Percentiles rank a stretch among this genome's conserved stretches.
phyloP scores from a whole-genome alignment of 2,329 filamentous ascomycete species.

The Alternaria dauci region DNA sequence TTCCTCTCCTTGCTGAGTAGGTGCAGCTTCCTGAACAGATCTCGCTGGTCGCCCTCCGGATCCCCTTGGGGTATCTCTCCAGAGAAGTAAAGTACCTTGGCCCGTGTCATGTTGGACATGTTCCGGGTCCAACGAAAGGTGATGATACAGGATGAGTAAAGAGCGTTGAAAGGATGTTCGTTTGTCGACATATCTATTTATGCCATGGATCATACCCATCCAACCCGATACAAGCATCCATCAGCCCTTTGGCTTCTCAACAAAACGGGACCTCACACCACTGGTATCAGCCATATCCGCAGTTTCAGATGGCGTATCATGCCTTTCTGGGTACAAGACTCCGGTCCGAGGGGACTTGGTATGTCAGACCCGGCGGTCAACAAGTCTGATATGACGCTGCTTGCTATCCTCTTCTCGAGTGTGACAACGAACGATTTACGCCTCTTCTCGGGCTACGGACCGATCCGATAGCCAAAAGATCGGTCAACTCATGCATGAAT shows the following conservation, averaged over 20 bases:
- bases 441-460: background rate
- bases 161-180: background rate
- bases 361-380: background rate
- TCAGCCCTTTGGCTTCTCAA: background rate
- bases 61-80: background rate
- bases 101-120: background rate
- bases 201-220: background rate
- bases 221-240: background rate
- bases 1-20: background rate
- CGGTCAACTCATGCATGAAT: background rate
- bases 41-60: background rate
- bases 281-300: background rate
- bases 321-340: background rate
- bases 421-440: background rate
- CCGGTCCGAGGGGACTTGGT: background rate
- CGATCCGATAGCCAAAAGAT: background rate
- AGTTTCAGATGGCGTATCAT: background rate
- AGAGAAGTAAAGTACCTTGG: background rate
- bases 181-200: background rate
- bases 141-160: rapidly evolving
- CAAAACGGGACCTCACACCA: background rate
- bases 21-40: background rate
- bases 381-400: background rate
- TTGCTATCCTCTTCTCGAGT: background rate
- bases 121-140: background rate